Base-by-base conservation (phyloP, 2,329 filamentous ascomycete species). In the Diplodia seriata region DNA sequence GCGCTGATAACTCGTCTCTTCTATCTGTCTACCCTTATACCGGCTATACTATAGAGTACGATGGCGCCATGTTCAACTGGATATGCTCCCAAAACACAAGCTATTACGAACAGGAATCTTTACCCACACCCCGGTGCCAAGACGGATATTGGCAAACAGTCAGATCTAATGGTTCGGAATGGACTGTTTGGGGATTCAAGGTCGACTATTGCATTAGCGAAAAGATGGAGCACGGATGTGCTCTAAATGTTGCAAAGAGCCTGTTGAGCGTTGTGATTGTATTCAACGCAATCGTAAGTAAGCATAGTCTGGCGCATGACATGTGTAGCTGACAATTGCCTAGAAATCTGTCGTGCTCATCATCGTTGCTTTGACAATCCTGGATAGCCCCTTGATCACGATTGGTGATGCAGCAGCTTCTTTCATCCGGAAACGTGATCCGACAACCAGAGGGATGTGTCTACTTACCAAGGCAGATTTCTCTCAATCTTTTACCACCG, bases 401-500 rank as follows among this genome's bases (percentile, higher is more conserved):
- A 71, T 75, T 56, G 74, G 73, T 4, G 74, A 75, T 56, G 73
- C 73, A 1, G 66, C 72, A 0, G 68, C 70, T 9, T 71, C 72
- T 0, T 74, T 74, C 29, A 49, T 75, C n/a, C 11, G 59, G 14
- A 36, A 56, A 2, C n/a, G 38, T 12, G 70, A 71, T 66, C 12
- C 31, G 9, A 50, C 36, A 15, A 56, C 38, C 2, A 47, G 47
- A 20, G 38, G 38, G 8, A 23, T 66, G 51, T 66, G 63, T 29
- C 40, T 66, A 6, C 15, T 49, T 40, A 23, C 57, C 9, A n/a
- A 31, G 14, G 14, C 4, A 49, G 67, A 65, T 53, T 40, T 43
- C 31, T 33, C 40, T 12, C 23, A 50, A 11, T 26, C 18, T 36
- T 31, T 7, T 23, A 18, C 15, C 20, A 50, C 11, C 6, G n/a